Base-by-base conservation (phyloP, 2,329 filamentous ascomycete genomes). In the Graphiopsis chlorocephala region DNA sequence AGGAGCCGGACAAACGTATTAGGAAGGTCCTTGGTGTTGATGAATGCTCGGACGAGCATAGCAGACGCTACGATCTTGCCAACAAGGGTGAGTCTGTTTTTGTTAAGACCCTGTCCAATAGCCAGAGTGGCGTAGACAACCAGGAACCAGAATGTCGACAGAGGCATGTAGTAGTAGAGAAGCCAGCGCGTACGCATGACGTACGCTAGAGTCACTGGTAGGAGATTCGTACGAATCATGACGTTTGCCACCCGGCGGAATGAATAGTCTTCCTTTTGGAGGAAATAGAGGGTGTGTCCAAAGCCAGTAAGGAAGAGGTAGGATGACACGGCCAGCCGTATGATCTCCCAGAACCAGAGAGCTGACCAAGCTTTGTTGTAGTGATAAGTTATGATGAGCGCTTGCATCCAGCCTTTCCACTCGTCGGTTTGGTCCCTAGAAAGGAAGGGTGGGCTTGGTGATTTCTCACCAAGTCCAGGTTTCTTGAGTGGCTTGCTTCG, bases 391-490 rank as follows among this genome's bases (percentile, higher is more conserved):
- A 88, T 75, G 50, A 85, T 77, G 20, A 82, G 74, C 15, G 80
- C 79, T 68, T 88, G 86, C 84, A 89, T 86, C 80, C 85, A 84
- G 2, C 88, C 88, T 75, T 88, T 89, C 82, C 86, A 88, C 72
- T 90, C 88, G 66, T 88, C 82, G 0, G 84, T 85, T 68, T 88
- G 85, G 53, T 83, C 78, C 59, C 86, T 80, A 0, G 83, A 80
- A 5, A 88, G 75, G 61, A 84, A 82, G 1, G 74, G 74, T 42
- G 77, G 72, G 58, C 77, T 74, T 20, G 58, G 50, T 29, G 35
- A 15, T 25, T 60, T 65, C 20, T 63, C 65, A 7, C 64, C 63
- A 12, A 53, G 29, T 31, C 35, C 33, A 10, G 48, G 25, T 23
- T 45, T 64, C 45, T 68, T 62, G 3, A 64, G 11, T 25, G 67